A percentile compares a stretch with the other conserved stretches of the same genome.
Evolutionary conservation across 2,329 filamentous ascomycete genomes (phyloP).

Genomic region (Westerdykella sp.): DNA sequence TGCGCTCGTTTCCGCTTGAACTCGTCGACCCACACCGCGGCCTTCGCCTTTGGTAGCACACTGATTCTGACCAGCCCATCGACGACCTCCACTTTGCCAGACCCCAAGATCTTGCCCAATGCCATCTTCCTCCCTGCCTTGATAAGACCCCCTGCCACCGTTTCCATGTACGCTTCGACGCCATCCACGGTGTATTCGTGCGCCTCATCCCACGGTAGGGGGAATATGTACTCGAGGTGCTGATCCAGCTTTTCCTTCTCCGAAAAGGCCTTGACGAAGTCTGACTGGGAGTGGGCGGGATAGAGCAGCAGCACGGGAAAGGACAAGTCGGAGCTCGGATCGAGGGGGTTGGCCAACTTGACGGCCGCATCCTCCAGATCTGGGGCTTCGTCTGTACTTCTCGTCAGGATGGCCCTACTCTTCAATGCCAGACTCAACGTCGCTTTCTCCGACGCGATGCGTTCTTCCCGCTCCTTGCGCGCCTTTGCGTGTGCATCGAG

Average conservation of each 20-base stretch:
- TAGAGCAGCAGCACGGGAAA: slow-evolving; percentile 84
- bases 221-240: slow-evolving; percentile 80
- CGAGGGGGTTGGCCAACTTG: slow-evolving; percentile 63
- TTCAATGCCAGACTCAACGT: slow-evolving; percentile 51
- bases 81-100: slow-evolving; percentile 77
- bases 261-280: slow-evolving; percentile 82
- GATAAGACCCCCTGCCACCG: slow-evolving; percentile 67
- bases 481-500: slow-evolving; percentile 52
- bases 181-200: slow-evolving; percentile 57
- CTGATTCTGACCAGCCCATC: slow-evolving; percentile 80
- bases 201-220: slow-evolving; percentile 74
- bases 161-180: slow-evolving; percentile 90
- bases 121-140: slow-evolving; percentile 84
- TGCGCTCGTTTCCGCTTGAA: slow-evolving; percentile 65
- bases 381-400: slow-evolving; percentile 64
- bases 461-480: slow-evolving; percentile 52
- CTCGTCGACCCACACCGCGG: slow-evolving; percentile 71
- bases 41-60: slow-evolving; percentile 67
- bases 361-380: slow-evolving; percentile 82
- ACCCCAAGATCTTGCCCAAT: slow-evolving; percentile 65
- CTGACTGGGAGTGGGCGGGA: slow-evolving; percentile 71
- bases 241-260: slow-evolving; percentile 70
- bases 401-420: slow-evolving; percentile 63
- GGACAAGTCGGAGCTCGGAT: slow-evolving; percentile 62
- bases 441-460: slow-evolving; percentile 50